A percentile compares a stretch with the other conserved stretches of the same genome.
phyloP scores from a whole-genome alignment of 2,329 filamentous ascomycete species.

The Neoscytalidium dimidiatum region DNA sequence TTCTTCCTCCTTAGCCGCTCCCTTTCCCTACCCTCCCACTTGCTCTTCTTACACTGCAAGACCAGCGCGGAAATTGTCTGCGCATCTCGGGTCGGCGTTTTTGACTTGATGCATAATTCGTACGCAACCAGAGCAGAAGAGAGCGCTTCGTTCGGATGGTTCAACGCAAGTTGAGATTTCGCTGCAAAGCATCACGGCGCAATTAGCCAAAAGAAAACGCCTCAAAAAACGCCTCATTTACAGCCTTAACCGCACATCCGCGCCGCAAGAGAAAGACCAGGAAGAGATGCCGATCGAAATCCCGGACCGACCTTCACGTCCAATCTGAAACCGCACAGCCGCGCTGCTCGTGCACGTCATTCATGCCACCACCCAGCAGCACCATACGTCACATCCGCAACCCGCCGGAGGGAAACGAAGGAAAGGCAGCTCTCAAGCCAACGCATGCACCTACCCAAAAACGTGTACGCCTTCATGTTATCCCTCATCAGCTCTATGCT shows the following conservation, averaged over 20 bases:
- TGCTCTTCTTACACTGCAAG: constrained; percentile 77
- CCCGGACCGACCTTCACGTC: neutral
- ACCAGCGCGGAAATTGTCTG: constrained; percentile 72
- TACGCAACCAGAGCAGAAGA: constrained; percentile 72
- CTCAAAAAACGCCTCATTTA: too few relatives aligned
- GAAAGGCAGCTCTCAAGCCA: too few relatives aligned
- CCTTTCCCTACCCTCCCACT: constrained; percentile 77
- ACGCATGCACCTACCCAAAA: constrained; percentile 53
- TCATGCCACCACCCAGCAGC: neutral
- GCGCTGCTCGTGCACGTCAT: too few relatives aligned
- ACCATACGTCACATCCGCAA: neutral
- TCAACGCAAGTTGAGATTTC: constrained; percentile 76
- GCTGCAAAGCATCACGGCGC: constrained; percentile 43
- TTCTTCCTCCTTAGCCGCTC: constrained; percentile 57
- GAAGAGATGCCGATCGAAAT: too few relatives aligned
- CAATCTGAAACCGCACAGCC: neutral
- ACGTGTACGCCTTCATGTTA: constrained; percentile 81
- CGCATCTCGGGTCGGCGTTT: constrained; percentile 66
- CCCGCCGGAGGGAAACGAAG: too few relatives aligned
- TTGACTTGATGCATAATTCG: constrained; percentile 59
- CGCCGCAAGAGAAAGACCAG: too few relatives aligned
- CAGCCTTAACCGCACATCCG: neutral
- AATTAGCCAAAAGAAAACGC: too few relatives aligned
- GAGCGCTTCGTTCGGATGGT: constrained; percentile 72
- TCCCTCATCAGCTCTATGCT: constrained; percentile 68